Evolutionary conservation across 208 protist genomes (phyloP).

Genomic region (Leishmania turanica): DNA sequence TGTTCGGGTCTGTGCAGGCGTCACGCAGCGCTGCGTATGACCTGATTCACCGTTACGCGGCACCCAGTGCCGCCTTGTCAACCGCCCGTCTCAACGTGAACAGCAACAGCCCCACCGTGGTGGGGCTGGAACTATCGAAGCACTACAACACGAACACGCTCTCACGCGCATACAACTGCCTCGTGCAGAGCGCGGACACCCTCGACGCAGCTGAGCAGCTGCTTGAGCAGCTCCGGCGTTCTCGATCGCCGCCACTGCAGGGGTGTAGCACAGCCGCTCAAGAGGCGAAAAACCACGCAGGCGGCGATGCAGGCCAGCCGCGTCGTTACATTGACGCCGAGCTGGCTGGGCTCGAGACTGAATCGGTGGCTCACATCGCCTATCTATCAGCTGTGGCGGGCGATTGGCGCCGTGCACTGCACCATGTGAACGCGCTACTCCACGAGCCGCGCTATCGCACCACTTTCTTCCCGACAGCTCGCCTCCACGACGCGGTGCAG

Average conservation of each 20-base stretch:
- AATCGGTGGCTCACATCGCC: conserved; percentile 58
- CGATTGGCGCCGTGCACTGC: conserved; percentile 58
- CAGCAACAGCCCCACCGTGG: neutral
- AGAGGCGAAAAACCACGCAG: neutral
- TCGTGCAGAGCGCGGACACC: conserved; percentile 42
- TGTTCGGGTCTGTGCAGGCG: conserved; percentile 21
- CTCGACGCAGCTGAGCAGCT: conserved; percentile 31
- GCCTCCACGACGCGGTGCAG: conserved; percentile 82
- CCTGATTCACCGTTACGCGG: conserved; percentile 1
- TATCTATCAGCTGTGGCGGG: conserved; percentile 55
- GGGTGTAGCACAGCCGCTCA: neutral
- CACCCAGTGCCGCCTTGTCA: neutral
- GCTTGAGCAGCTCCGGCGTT: conserved; percentile 14
- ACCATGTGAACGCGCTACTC: conserved; percentile 50
- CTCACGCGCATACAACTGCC: conserved; percentile 47
- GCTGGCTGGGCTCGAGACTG: conserved; percentile 48
- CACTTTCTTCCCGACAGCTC: conserved; percentile 71
- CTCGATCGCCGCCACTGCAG: neutral
- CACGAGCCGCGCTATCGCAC: conserved; percentile 34
- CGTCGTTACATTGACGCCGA: neutral
- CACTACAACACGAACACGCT: conserved; percentile 52
- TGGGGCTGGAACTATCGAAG: conserved; percentile 33
- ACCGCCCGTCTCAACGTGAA: neutral
- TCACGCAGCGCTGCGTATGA: conserved; percentile 7
- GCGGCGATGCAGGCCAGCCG: neutral